These are phyloP conservation scores for Trichoderma afroharzianum DNA, from an alignment of 2,329 filamentous ascomycete genomes.

Conservation along the genomic window DNA sequence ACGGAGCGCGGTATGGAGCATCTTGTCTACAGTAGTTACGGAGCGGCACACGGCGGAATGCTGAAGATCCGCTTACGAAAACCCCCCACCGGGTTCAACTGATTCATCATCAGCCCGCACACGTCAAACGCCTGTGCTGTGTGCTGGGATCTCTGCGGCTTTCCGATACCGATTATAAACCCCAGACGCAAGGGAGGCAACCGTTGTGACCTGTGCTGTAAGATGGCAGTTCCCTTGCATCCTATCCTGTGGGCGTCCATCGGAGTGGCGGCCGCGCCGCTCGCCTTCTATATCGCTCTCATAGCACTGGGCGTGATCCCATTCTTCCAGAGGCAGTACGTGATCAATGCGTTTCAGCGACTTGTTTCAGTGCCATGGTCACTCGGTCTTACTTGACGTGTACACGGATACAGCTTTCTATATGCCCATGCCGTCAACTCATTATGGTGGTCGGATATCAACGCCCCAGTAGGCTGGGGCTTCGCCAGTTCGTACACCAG, in stretches of 20 bases:
- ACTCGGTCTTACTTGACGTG: conserved; percentile 16
- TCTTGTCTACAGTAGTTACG: background rate
- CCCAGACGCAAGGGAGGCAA: background rate
- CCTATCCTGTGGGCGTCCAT: conserved; percentile 28
- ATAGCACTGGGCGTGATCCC: conserved; percentile 65
- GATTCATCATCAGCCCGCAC: background rate
- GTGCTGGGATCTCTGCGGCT: background rate
- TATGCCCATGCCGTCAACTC: conserved; percentile 81
- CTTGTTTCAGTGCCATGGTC: background rate
- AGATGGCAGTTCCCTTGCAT: conserved; percentile 30
- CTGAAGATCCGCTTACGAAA: conserved; percentile 3
- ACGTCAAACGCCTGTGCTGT: background rate
- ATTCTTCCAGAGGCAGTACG: conserved; percentile 76
- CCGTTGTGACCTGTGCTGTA: background rate
- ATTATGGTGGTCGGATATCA: conserved; percentile 66
- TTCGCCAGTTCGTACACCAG: conserved; percentile 64
- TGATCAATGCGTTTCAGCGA: background rate
- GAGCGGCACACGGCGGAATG: background rate
- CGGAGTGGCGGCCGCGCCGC: conserved; percentile 4
- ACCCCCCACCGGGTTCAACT: background rate
- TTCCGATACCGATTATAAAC: background rate
- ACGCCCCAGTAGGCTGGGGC: conserved; percentile 76
- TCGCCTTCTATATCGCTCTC: conserved; percentile 55
- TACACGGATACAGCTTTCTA: conserved; percentile 55
- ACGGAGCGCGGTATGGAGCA: background rate